Evolutionary conservation across 2,329 filamentous ascomycete species (phyloP), one percentile per base, ranked within the genome.

Genomic region (Akanthomyces uredinophilus): DNA sequence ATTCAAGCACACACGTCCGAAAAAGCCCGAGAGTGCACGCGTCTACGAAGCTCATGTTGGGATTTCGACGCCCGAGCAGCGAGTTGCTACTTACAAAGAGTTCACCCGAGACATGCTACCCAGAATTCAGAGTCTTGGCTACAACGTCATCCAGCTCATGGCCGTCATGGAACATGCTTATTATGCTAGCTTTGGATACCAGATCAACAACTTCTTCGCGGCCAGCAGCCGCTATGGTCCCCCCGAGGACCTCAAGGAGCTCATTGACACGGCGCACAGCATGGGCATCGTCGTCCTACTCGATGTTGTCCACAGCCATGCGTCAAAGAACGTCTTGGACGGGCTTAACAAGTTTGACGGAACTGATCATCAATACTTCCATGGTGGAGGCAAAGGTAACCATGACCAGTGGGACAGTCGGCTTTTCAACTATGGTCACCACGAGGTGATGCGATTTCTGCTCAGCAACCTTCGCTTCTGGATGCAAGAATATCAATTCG

Each of bases 1-100:
- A 60, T 96, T 96, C 83, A 93, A 96, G 78, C 85, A 98, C 74
- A 70, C 83, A 52, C 84, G 89, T 56, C 95, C 94, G 7, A 87
- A 87, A 74, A 96, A 94, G 80, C 95, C 95, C 1, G 75, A 81
- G 62, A 96, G 92, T 69, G 86, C 85, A n/a, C 88, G 95, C 56
- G 92, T 99, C 63, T 99, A 99, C 76, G 95, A 99, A 77, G 95
- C 95, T n/a, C 95, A 99, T 71, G 92, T 99, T 47, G 95, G 95
- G 56, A 99, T 99, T 68, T 97, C 94, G 6, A 95, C 92, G 2
- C 91, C 93, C 1, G 94, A 98, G 66, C 85, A 89, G 65, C 88
- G 86, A 67, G 92, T 99, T 44, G 87, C 95, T 3, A 96, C 92
- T 7, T 99, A 96, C 84, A 96, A 97, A 75, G 93, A 99, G 77